Evolutionary conservation across 345 rosid species (phyloP).

Genomic region (Salix arbutifolia): DNA sequence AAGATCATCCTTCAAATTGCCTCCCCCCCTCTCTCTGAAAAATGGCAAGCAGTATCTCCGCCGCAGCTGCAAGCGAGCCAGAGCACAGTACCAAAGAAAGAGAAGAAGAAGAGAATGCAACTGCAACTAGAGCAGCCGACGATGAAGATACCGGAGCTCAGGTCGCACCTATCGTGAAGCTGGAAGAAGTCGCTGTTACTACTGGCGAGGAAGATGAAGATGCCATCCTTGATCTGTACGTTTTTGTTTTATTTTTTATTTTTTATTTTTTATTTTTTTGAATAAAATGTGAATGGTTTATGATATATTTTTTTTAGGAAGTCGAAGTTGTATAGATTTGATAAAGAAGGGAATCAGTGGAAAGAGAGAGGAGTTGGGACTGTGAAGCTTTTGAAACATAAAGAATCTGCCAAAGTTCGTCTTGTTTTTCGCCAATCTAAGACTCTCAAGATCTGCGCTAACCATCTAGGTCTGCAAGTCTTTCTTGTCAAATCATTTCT

Average conservation of each 20-base stretch:
- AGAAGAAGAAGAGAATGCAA: conserved; percentile 62
- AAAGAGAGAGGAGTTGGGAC: conserved; percentile 93
- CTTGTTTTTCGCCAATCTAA: conserved; percentile 90
- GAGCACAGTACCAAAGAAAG: conserved; percentile 32
- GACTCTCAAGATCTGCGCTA: conserved; percentile 98
- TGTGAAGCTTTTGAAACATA: conserved; percentile 84
- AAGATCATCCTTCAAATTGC: too few species aligned
- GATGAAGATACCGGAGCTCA: conserved; percentile 97
- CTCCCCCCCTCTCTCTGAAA: background rate
- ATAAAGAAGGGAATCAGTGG: conserved; percentile 83
- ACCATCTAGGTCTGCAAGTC: conserved; percentile 57
- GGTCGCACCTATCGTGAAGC: conserved; percentile 75
- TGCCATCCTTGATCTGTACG: conserved; percentile 71
- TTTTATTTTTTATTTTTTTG: background rate
- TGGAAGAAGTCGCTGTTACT: conserved; percentile 76
- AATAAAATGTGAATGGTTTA: background rate
- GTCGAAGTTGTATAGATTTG: conserved; percentile 79
- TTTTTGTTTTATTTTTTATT: background rate
- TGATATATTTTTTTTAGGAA: conserved; percentile 48
- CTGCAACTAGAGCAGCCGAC: conserved; percentile 40
- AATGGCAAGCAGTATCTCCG: conserved; percentile 45
- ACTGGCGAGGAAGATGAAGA: conserved; percentile 97
- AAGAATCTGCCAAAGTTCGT: conserved; percentile 69
- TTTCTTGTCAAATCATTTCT: background rate
- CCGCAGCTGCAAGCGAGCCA: conserved; percentile 26